Conservation (phyloP, 441 rosid species). For the Populus hybrid region DNA sequence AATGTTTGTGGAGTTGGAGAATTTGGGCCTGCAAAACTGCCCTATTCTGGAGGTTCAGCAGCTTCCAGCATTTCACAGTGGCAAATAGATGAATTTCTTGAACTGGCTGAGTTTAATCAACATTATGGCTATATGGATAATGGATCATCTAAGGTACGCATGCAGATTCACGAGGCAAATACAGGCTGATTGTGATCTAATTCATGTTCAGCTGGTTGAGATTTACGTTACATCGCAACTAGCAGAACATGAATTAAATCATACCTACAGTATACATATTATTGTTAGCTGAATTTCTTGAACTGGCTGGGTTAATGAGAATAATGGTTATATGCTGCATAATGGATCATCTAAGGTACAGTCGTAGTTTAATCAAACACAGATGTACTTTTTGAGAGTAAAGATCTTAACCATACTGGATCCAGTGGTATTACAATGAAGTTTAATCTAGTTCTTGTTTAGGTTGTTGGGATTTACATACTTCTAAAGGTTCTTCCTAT, state of each 20-base stretch:
- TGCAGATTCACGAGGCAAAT: background rate
- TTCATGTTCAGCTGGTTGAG: background rate
- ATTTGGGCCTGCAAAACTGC: constrained; percentile 30
- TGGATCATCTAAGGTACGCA: constrained; percentile 72
- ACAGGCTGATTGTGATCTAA: background rate
- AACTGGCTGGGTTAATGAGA: background rate
- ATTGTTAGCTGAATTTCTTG: background rate
- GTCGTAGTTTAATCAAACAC: background rate
- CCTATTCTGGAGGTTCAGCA: constrained; percentile 56
- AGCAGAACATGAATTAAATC: background rate
- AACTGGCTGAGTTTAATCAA: constrained; percentile 56
- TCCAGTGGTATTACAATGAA: background rate
- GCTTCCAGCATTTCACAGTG: constrained; percentile 61
- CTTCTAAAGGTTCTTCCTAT: background rate
- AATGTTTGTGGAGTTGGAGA: constrained; percentile 27
- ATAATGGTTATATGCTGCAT: background rate
- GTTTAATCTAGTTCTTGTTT: background rate
- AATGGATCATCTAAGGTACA: background rate
- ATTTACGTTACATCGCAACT: background rate
- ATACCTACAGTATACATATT: background rate
- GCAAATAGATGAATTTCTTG: constrained; percentile 80
- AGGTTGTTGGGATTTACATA: background rate
- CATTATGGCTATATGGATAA: constrained; percentile 57
- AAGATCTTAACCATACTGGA: background rate
- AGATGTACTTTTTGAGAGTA: background rate